Percentiles rank a stretch among this genome's conserved stretches.
These are phyloP conservation scores for Juglanconis sp. DNA, from an alignment of 2,329 filamentous ascomycete genomes.

Conservation along the genomic window DNA sequence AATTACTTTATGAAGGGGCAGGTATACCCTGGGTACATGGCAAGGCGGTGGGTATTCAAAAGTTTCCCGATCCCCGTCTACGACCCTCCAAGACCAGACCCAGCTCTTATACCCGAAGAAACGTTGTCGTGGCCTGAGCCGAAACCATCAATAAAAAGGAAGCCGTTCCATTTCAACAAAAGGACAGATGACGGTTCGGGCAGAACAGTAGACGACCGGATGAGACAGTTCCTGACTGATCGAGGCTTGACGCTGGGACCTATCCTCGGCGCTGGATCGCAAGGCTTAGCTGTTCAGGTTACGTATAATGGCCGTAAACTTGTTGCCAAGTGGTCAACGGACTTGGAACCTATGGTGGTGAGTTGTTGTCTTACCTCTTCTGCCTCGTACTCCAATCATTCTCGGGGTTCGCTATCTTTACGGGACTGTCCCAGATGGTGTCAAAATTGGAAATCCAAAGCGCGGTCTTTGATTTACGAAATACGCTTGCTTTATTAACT, in stretches of 20 bases:
- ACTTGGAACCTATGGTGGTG: not conserved
- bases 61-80: not conserved
- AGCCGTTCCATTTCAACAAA: not conserved
- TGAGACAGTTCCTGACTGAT: not conserved
- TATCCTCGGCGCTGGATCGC: slow-evolving; percentile 1
- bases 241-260: not conserved
- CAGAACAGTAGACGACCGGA: not conserved
- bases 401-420: no score
- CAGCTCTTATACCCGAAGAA: not conserved
- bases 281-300: not conserved
- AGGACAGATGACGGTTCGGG: not conserved
- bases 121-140: not conserved
- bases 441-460: no score
- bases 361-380: no score
- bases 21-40: no score
- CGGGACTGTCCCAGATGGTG: no score
- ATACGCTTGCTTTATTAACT: no score
- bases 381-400: no score
- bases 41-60: not conserved
- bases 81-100: not conserved
- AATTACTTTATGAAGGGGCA: not conserved
- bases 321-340: not conserved
- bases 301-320: not conserved
- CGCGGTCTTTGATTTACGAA: no score
- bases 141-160: not conserved